Percentiles rank a stretch among this genome's conserved stretches.
Evolutionary conservation across 2,329 filamentous ascomycete species (phyloP).

Genomic region (Pseudogymnoascus verrucosus): DNA sequence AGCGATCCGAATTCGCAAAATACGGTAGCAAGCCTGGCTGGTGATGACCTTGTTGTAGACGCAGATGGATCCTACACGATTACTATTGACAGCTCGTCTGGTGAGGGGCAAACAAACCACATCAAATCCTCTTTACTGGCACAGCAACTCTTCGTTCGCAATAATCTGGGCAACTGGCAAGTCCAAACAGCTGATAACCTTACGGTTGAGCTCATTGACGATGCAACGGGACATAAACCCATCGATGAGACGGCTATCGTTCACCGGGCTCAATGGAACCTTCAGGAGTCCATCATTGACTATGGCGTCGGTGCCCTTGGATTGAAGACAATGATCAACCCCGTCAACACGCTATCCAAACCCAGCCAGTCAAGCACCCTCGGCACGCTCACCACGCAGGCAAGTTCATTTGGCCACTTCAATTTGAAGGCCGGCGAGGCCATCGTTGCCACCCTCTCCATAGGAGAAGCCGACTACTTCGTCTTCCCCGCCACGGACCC

Average conservation of each 20-base stretch:
- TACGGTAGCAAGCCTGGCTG: neutral
- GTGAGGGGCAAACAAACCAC: neutral
- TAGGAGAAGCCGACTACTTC: neutral
- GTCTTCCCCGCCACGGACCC: neutral
- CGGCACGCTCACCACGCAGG: neutral
- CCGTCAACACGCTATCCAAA: neutral
- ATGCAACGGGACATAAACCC: neutral
- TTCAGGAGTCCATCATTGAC: neutral
- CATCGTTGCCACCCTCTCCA: neutral
- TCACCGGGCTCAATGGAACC: neutral
- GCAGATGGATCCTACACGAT: neutral
- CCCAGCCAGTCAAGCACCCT: neutral
- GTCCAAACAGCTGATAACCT: neutral
- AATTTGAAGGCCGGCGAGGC: neutral
- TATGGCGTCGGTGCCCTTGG: neutral
- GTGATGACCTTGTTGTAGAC: neutral
- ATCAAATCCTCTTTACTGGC: neutral
- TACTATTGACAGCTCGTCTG: neutral
- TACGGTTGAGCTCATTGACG: neutral
- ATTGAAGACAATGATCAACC: neutral
- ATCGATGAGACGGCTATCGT: neutral
- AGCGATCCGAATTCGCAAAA: neutral
- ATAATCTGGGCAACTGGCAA: neutral
- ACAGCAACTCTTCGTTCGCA: slow-evolving; percentile 1
- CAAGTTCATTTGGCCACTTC: neutral